These are phyloP conservation scores for Phytophthora ramorum DNA, from an alignment of 352 stramenopile species.

Conservation along the genomic window DNA sequence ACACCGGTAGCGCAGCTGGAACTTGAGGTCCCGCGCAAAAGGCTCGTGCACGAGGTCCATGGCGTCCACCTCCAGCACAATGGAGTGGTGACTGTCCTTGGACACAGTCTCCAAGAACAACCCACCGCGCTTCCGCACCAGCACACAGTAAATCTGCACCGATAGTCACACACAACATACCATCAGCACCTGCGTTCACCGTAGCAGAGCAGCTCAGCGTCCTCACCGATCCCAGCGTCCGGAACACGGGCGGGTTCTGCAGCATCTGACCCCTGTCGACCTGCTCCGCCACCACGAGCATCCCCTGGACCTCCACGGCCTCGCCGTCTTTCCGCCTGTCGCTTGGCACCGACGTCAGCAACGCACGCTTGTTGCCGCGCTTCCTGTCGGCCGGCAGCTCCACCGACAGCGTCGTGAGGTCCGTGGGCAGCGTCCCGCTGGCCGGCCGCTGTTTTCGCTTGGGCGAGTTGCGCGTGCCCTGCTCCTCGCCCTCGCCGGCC, in stretches of 20 bases:
- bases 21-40: constrained; percentile 47
- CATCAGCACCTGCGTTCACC: constrained; percentile 14
- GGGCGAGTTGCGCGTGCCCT: constrained; percentile 15
- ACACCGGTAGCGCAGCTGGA: constrained; percentile 37
- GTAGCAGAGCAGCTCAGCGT: not conserved
- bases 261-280: constrained; percentile 17
- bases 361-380: constrained; percentile 51
- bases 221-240: constrained; percentile 59
- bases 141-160: constrained; percentile 52
- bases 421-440: constrained; percentile 17
- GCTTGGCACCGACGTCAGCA: constrained; percentile 26
- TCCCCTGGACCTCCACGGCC: constrained; percentile 53
- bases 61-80: constrained; percentile 43
- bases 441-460: constrained; percentile 37
- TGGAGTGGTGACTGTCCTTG: constrained; percentile 37
- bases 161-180: constrained; percentile 11
- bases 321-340: constrained; percentile 37
- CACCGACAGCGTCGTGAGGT: constrained; percentile 15
- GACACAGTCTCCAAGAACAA: constrained; percentile 53
- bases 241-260: constrained; percentile 28
- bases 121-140: constrained; percentile 42
- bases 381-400: constrained; percentile 31
- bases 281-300: constrained; percentile 60
- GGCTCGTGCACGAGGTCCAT: constrained; percentile 50
- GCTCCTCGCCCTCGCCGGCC: constrained; percentile 10